Conservation (phyloP, 768 basidiomycete species). For the Lactarius akahatsu region DNA sequence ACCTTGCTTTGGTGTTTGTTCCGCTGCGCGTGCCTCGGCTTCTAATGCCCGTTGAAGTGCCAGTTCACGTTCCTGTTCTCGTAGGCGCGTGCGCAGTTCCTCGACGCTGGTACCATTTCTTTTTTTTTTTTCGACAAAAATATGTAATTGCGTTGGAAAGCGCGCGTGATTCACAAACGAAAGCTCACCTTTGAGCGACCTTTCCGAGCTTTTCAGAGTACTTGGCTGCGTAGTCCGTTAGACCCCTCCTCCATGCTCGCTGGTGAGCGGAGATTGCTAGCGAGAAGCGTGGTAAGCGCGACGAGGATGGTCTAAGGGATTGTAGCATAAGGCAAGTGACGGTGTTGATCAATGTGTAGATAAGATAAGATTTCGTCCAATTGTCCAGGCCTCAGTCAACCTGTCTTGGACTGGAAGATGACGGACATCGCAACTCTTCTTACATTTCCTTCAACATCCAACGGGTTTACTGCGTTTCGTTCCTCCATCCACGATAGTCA, state of each 20-base stretch:
- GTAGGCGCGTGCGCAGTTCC: slow-evolving; percentile 14
- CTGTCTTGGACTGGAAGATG: slow-evolving; percentile 6
- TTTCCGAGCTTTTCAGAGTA: slow-evolving; percentile 70
- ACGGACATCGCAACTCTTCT: slow-evolving; percentile 25
- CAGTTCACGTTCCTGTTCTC: slow-evolving; percentile 20
- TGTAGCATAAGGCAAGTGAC: slow-evolving; percentile 7
- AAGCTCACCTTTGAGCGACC: slow-evolving; percentile 62
- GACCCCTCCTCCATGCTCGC: slow-evolving; percentile 2
- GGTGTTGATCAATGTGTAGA: not conserved
- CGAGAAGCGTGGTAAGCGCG: not conserved
- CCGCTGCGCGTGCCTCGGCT: slow-evolving; percentile 25
- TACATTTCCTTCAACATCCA: slow-evolving; percentile 42
- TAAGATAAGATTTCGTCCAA: slow-evolving; percentile 17
- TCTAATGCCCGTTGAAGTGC: slow-evolving; percentile 21
- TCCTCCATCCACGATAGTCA: slow-evolving; percentile 40
- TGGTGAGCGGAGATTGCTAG: not conserved
- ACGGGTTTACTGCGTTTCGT: slow-evolving; percentile 47
- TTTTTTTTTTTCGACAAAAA: not conserved
- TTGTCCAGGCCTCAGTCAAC: not conserved
- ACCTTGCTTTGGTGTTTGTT: slow-evolving; percentile 1
- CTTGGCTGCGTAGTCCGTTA: slow-evolving; percentile 44
- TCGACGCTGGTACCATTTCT: slow-evolving; percentile 25
- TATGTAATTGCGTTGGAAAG: slow-evolving; percentile 11
- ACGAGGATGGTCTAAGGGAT: not conserved
- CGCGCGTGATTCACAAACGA: slow-evolving; percentile 17